Evolutionary conservation across 2,329 filamentous ascomycete genomes (phyloP), one percentile per base, ranked within the genome.

Genomic region (Pyrenophora graminea): DNA sequence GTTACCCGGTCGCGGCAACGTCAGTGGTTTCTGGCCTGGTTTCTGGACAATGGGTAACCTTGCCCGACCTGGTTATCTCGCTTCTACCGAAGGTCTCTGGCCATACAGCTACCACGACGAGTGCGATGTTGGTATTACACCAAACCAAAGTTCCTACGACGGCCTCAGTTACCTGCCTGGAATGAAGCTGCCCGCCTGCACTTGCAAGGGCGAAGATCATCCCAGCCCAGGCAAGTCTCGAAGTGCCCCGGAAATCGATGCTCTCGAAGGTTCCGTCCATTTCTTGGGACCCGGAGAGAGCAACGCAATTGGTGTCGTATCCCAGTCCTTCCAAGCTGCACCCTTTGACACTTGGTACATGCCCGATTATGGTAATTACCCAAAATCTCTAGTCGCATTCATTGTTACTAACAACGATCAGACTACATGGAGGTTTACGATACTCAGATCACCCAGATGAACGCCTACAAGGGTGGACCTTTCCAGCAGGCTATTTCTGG

Each of bases 1-100:
- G 3, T 76, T 90, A 5, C 87, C 87, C 12, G 87, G 86, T 13
- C 74, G 78, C 39, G 87, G 86, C 39, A 84, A 88, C 56, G 80
- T 84, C 12, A 79, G 83, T 48, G 87, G 87, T 50, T 87, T 89
- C 72, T 90, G 87, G 87, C 87, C 87, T 36, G 87, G 87, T 71
- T 87, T 89, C 71, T 90, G 87, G 87, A 79, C 85, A 0, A 88
- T 90, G 85, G 87, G 87, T 4, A 90, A 90, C 63, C 78, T 90
- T 18, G 87, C 83, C 32, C 80, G 87, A 57, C 84, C 87, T 21
- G 87, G 87, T 10, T 88, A 88, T 69, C 79, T 84, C 27, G 82
- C 85, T 8, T 88, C 86, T 1, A 89, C 86, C 0, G 86, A 90
- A 55, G 87, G 87, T 4, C 78, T 88, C 70, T 90, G 87, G 87